Conservation (phyloP, 2,329 filamentous ascomycete genomes). For the Cladosporium sp. region DNA sequence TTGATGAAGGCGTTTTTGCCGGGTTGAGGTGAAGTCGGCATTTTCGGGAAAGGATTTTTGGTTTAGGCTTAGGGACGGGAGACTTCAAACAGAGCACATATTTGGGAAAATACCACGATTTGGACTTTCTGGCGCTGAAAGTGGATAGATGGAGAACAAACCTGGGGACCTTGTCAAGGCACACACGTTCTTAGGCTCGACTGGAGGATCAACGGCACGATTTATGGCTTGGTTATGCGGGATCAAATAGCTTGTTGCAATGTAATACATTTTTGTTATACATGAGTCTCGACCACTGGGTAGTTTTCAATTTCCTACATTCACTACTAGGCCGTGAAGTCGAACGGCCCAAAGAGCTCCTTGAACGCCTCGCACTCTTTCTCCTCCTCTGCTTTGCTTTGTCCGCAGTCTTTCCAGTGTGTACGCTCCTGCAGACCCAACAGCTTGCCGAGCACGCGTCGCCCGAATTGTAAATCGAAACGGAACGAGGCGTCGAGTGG, state of each 20-base stretch:
- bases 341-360: conserved; percentile 75
- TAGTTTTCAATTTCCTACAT: neutral
- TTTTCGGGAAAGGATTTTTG: neutral
- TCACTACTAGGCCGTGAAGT: conserved; percentile 37
- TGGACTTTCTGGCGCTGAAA: too few relatives aligned
- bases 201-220: neutral
- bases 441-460: conserved; percentile 83
- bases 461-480: conserved; percentile 88
- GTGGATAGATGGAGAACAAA: too few relatives aligned
- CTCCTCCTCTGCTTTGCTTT: conserved; percentile 73
- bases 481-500: conserved; percentile 70
- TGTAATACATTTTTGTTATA: neutral
- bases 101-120: too few relatives aligned
- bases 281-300: neutral
- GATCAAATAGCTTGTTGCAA: neutral
- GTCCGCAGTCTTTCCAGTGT: conserved; percentile 79
- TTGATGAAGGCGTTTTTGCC: conserved; percentile 12
- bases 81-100: too few relatives aligned
- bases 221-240: neutral
- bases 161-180: too few relatives aligned
- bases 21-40: neutral
- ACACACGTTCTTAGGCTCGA: too few relatives aligned
- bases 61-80: neutral
- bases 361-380: conserved; percentile 76
- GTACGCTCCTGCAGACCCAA: conserved; percentile 73